These are phyloP conservation scores for Amaranthus tricolor DNA, from an alignment of 179 eudicot species.

Conservation along the genomic window DNA sequence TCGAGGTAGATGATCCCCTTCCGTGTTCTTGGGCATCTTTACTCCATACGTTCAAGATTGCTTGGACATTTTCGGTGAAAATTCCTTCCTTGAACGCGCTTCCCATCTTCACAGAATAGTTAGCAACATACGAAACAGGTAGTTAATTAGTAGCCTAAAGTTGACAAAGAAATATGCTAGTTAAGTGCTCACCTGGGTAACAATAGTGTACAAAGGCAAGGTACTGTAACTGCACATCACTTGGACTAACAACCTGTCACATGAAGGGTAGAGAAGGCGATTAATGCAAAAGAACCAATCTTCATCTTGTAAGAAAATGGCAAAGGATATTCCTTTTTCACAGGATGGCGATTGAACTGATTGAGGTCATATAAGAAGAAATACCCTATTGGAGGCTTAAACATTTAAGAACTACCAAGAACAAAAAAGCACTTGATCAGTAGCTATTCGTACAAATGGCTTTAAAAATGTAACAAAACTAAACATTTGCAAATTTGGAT, in stretches of 20 bases:
- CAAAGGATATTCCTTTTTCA: neutral
- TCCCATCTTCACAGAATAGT: slow-evolving; percentile 59
- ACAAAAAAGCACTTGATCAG: too few species aligned
- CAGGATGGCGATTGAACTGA: too few species aligned
- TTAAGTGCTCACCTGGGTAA: slow-evolving; percentile 65
- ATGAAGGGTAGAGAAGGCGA: neutral
- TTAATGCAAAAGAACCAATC: neutral
- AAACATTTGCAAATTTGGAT: too few species aligned
- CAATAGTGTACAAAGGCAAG: slow-evolving; percentile 84
- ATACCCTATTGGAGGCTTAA: too few species aligned
- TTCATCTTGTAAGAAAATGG: neutral
- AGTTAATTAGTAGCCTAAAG: neutral
- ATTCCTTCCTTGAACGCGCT: slow-evolving; percentile 65
- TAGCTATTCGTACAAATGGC: too few species aligned
- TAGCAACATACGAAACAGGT: slow-evolving; percentile 5
- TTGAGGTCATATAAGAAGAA: too few species aligned
- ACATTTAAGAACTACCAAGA: too few species aligned
- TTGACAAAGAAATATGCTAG: slow-evolving; percentile 3
- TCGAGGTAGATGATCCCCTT: neutral
- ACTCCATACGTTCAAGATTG: slow-evolving; percentile 35
- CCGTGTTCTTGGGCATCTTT: slow-evolving; percentile 22
- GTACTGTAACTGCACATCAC: slow-evolving; percentile 92
- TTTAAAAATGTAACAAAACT: too few species aligned
- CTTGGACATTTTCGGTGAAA: slow-evolving; percentile 35
- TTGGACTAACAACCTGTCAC: slow-evolving; percentile 72